Base-by-base conservation (phyloP, 148 eudicot genomes). In the Agrostemma githago region DNA sequence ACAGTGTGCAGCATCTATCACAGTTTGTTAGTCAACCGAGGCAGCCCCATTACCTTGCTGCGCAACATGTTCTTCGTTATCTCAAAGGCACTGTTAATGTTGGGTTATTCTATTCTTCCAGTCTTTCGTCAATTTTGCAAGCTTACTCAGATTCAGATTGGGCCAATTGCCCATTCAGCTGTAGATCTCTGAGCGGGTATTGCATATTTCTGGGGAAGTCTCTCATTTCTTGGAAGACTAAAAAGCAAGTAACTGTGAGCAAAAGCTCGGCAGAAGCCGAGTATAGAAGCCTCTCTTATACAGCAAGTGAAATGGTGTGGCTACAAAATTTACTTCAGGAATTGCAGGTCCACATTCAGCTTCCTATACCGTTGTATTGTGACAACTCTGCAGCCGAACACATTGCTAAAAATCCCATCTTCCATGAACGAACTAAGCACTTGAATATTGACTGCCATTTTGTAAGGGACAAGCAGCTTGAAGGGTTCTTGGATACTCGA, bases 371-470 rank as follows among this genome's bases (percentile, higher is more conserved):
- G 9, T 17, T 65, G 0, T 65, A 3, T 15, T 71, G 74, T 54
- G 74, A 71, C 26, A 71, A 15, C 5, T 34, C 14, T 3, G 42
- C 46, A 1, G 63, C 74, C 0, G 11, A 34, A 34, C 74, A 71
- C 6, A 54, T 71, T 4, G 43, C 62, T 0, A 5, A 17, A 2
- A 71, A 71, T 4, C 44, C 44, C 0, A 46, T 71, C 0, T 71
- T 71, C 16, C 63, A 71, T 56, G 74, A 57, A 46, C 0, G 62
- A 4, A 70, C 72, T 1, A 66, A 66, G 37, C 57, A 69, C 8
- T 5, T 66, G 2, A 41, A 39, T 0, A 15, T 66, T 12, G 70
- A 66, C 4, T 66, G 51, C 14, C 70, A 66, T 15, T 66, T 15
- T 40, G 43, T 40, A 0, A 7, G 71, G 4, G 71, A 68, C 1